Evolutionary conservation across 2,329 filamentous ascomycete species (phyloP).

Genomic region (Cladobotryum mycophilum): DNA sequence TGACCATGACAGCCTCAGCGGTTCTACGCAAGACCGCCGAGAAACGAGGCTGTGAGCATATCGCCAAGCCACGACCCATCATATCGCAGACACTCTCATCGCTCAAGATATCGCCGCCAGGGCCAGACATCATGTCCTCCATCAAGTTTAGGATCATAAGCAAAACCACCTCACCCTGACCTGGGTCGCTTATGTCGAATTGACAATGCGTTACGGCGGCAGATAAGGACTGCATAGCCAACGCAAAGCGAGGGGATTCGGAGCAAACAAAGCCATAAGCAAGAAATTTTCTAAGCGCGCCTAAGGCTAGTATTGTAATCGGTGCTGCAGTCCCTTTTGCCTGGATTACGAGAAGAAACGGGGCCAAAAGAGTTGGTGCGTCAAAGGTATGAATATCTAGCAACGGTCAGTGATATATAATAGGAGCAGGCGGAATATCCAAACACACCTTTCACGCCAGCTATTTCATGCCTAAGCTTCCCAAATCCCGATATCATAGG

Average conservation of each 20-base stretch:
- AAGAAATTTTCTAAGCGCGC: conserved; percentile 93
- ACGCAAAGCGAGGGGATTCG: conserved; percentile 76
- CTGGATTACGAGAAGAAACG: conserved; percentile 93
- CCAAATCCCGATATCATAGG: conserved; percentile 94
- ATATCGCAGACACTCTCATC: conserved; percentile 98
- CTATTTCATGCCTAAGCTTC: conserved; percentile 78
- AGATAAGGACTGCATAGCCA: conserved; percentile 91
- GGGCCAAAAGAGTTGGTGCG: conserved; percentile 80
- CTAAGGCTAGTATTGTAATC: conserved; percentile 89
- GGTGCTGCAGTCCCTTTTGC: conserved; percentile 93
- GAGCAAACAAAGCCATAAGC: conserved; percentile 86
- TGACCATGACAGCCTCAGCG: conserved; percentile 94
- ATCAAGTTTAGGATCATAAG: conserved; percentile 93
- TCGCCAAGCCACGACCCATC: conserved; percentile 97
- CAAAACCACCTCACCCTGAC: conserved; percentile 91
- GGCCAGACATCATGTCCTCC: conserved; percentile 96
- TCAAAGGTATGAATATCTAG: conserved; percentile 83
- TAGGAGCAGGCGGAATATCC: background rate
- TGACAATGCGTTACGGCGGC: conserved; percentile 95
- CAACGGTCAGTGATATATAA: conserved; percentile 13
- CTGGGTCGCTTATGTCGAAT: conserved; percentile 92
- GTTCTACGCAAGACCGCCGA: conserved; percentile 86
- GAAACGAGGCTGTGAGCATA: conserved; percentile 89
- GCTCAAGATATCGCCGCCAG: conserved; percentile 86
- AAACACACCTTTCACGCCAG: conserved; percentile 66